Evolutionary conservation across 177 flowering plant species (phyloP).

Genomic region (Telopea speciosissima): DNA sequence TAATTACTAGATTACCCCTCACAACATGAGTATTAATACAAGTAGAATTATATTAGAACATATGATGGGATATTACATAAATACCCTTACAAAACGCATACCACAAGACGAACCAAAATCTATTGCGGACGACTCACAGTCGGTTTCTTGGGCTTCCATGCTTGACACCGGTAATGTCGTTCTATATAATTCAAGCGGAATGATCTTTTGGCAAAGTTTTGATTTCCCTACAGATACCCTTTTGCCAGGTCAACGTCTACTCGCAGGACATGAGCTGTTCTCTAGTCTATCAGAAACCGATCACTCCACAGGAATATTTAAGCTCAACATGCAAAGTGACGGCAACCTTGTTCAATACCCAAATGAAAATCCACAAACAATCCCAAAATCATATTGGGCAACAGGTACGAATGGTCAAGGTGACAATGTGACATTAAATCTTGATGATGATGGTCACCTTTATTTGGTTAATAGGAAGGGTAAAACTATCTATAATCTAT

Average conservation of each 20-base stretch:
- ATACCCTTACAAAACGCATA: no score
- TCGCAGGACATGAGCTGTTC: not conserved
- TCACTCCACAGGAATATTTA: not conserved
- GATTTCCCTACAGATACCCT: constrained; percentile 16
- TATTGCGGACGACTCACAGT: not conserved
- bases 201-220: not conserved
- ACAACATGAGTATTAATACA: no score
- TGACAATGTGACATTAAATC: not conserved
- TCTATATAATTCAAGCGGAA: not conserved
- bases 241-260: constrained; percentile 6
- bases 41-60: no score
- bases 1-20: no score
- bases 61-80: no score
- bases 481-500: not conserved
- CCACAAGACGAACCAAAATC: not conserved
- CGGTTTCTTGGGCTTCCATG: not conserved
- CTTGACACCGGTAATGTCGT: constrained; percentile 1
- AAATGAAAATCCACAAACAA: not conserved
- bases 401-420: not conserved
- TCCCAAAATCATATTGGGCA: not conserved
- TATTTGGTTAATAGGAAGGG: not conserved
- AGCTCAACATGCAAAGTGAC: not conserved
- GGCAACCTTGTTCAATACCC: not conserved
- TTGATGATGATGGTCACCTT: constrained; percentile 1
- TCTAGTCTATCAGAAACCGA: constrained; percentile 1